Evolutionary conservation across 305 asterid species (phyloP).

Genomic region (Fraxinus sp.): DNA sequence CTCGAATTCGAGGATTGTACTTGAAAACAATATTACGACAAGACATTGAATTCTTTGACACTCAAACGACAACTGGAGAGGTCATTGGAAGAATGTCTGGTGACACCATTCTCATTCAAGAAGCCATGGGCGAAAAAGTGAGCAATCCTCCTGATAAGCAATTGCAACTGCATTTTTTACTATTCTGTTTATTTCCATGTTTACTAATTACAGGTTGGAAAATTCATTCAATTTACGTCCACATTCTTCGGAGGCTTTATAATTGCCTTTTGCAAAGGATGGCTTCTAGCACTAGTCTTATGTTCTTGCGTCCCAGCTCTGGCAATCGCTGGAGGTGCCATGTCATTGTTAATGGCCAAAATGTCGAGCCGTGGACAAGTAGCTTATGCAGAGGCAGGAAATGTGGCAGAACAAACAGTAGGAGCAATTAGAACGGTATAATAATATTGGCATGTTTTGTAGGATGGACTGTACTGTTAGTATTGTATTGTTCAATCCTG

Average conservation of each 20-base stretch:
- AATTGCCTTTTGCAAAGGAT: conserved; percentile 63
- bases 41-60: conserved; percentile 80
- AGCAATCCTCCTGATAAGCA: neutral
- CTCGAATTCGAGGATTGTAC: conserved; percentile 71
- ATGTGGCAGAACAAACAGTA: conserved; percentile 61
- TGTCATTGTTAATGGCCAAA: conserved; percentile 44
- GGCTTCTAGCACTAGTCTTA: conserved; percentile 63
- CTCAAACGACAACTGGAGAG: conserved; percentile 75
- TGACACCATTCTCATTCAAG: conserved; percentile 82
- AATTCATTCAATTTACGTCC: conserved; percentile 55
- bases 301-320: conserved; percentile 55
- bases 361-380: conserved; percentile 56
- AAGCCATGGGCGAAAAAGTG: conserved; percentile 88
- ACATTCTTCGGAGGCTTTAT: conserved; percentile 75
- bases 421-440: conserved; percentile 72
- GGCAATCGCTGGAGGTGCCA: conserved; percentile 40
- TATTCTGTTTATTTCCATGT: neutral
- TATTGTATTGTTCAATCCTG: neutral
- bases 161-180: neutral
- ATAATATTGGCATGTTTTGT: neutral
- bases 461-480: neutral
- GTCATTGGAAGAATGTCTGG: conserved; percentile 87
- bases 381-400: conserved; percentile 71
- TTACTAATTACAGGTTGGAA: conserved; percentile 60
- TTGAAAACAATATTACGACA: conserved; percentile 72